phyloP scores from a whole-genome alignment of 805 yeast genomes.

The Teunomyces funiuensis region DNA sequence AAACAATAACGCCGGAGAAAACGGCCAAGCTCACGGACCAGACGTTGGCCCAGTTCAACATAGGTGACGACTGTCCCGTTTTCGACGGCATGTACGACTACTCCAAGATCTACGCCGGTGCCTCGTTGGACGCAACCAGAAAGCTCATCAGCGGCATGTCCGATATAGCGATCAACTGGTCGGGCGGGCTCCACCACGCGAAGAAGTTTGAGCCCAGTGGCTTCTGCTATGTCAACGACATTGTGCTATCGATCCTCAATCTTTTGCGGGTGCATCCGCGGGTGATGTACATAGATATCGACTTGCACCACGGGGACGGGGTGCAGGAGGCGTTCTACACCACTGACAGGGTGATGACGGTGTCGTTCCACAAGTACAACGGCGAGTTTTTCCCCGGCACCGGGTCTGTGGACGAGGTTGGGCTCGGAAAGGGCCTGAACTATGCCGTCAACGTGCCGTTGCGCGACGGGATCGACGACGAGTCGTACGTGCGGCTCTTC shows the following conservation, averaged over 20 bases:
- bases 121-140: conserved; percentile 89
- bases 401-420: conserved; percentile 86
- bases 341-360: conserved; percentile 95
- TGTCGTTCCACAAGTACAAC: conserved; percentile 87
- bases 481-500: conserved; percentile 68
- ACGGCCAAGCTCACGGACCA: conserved; percentile 56
- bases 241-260: conserved; percentile 84
- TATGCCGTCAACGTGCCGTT: conserved; percentile 89
- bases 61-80: conserved; percentile 93
- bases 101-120: conserved; percentile 87
- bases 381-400: conserved; percentile 98
- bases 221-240: conserved; percentile 93
- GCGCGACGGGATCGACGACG: conserved; percentile 95
- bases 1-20: conserved; percentile 74
- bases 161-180: conserved; percentile 94
- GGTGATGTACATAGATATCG: conserved; percentile 90
- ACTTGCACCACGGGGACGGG: conserved; percentile 96
- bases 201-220: conserved; percentile 94
- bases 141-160: conserved; percentile 81
- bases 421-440: conserved; percentile 85
- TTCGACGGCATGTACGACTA: conserved; percentile 94
- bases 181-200: conserved; percentile 97
- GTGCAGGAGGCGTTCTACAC: conserved; percentile 96
- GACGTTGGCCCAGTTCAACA: conserved; percentile 69
- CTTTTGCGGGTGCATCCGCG: conserved; percentile 86